phyloP scores from a whole-genome alignment of 148 eudicot species.

The Vaccinium corymbosum region DNA sequence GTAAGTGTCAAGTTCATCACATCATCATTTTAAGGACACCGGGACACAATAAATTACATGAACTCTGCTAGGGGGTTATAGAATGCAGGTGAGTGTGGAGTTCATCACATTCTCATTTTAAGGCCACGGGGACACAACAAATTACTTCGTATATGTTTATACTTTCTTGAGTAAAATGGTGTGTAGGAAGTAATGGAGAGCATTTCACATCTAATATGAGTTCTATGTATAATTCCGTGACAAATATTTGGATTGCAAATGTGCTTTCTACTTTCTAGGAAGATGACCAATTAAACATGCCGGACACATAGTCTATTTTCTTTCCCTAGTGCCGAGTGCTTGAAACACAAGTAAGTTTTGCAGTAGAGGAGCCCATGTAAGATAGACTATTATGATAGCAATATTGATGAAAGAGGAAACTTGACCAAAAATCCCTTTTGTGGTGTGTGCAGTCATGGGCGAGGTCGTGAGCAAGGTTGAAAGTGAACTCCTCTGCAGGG shows the following conservation, averaged over 20 bases:
- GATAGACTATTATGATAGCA: not conserved
- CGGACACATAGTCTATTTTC: not conserved
- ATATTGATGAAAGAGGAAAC: not conserved
- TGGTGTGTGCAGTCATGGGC: conserved; percentile 37
- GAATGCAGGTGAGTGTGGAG: not conserved
- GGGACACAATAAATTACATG: not conserved
- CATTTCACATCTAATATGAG: not conserved
- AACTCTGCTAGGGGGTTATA: not conserved
- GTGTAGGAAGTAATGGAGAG: not conserved
- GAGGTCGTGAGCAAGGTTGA: conserved; percentile 44
- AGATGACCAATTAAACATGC: not conserved
- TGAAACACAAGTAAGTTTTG: not conserved
- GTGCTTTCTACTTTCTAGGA: not conserved
- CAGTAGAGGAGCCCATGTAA: not conserved
- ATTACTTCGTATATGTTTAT: not conserved
- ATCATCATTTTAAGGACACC: too few relatives aligned
- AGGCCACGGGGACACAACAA: not conserved
- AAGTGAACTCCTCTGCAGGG: conserved; percentile 57
- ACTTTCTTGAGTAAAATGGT: not conserved
- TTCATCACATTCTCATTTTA: conserved; percentile 3
- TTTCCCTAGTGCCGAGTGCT: not conserved
- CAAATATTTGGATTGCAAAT: not conserved
- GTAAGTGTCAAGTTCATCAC: too few relatives aligned
- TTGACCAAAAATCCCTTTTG: not conserved
- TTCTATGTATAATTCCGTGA: not conserved